Percentiles rank a stretch among this genome's conserved stretches.
phyloP scores from a whole-genome alignment of 1,284 basidiomycete species.

The Lentinula novae-zelandiae region DNA sequence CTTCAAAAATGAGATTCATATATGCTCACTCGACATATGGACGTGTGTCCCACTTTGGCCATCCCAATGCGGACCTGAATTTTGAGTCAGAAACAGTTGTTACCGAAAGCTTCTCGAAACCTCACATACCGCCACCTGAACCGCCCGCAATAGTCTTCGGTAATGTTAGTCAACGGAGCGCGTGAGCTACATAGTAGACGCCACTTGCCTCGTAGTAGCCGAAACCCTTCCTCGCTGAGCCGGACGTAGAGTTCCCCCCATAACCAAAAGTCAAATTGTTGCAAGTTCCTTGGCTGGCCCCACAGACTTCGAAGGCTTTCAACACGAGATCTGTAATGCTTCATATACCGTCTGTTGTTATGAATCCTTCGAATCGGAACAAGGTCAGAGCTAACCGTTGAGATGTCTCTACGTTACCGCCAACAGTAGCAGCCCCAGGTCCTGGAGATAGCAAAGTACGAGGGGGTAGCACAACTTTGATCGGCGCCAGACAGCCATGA shows the following conservation, averaged over 20 bases:
- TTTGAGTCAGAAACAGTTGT: not conserved
- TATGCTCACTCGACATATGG: conserved; percentile 1
- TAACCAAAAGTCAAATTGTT: conserved; percentile 11
- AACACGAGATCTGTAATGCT: conserved; percentile 11
- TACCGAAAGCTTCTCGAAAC: not conserved
- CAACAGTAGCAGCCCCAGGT: conserved; percentile 6
- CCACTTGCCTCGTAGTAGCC: conserved; percentile 12
- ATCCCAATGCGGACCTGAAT: conserved; percentile 11
- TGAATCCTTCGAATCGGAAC: not conserved
- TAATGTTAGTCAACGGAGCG: not conserved
- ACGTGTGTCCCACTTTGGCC: conserved; percentile 13
- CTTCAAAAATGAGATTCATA: not conserved
- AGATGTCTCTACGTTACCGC: conserved; percentile 10
- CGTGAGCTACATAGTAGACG: not conserved
- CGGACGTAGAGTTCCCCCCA: conserved; percentile 8
- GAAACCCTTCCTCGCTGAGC: conserved; percentile 3
- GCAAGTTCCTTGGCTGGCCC: conserved; percentile 10
- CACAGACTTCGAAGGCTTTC: conserved; percentile 11
- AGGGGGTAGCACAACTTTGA: not conserved
- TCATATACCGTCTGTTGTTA: too few species aligned
- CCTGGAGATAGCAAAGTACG: conserved; percentile 7
- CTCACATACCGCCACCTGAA: not conserved
- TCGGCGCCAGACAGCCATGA: conserved; percentile 7
- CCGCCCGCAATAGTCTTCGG: conserved; percentile 4
- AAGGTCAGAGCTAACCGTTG: not conserved